Percentiles rank a stretch among this genome's conserved stretches.
These are phyloP conservation scores for Ascochyta pisi DNA, from an alignment of 2,329 filamentous ascomycete genomes.

Conservation along the genomic window DNA sequence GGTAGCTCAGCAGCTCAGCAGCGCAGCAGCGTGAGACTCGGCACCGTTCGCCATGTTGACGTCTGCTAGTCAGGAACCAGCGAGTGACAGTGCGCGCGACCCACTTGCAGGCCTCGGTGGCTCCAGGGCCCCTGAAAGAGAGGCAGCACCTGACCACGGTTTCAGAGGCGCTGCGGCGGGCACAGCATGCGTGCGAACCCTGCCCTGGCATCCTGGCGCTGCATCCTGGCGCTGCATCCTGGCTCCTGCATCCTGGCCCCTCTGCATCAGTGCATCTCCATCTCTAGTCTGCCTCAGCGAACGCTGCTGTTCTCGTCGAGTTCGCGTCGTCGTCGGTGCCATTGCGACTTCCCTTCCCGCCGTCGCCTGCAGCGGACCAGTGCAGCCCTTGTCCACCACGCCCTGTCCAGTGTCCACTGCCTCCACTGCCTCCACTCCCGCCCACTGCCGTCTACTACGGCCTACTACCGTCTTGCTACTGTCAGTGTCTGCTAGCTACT, in stretches of 20 bases:
- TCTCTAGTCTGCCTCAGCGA: constrained; percentile 1
- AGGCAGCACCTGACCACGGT: constrained; percentile 20
- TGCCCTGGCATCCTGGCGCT: constrained; percentile 11
- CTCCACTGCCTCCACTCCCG: not conserved
- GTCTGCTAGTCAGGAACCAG: constrained; percentile 19
- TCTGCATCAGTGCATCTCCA: constrained; percentile 7
- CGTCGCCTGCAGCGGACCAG: constrained; percentile 11
- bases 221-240: not conserved
- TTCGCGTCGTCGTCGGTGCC: constrained; percentile 1
- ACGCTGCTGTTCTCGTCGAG: constrained; percentile 6
- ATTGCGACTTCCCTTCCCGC: constrained; percentile 12
- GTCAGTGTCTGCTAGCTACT: no score
- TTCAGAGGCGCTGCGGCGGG: constrained; percentile 19
- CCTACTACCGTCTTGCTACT: no score
- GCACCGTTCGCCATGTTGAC: constrained; percentile 3
- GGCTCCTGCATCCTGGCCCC: constrained; percentile 1
- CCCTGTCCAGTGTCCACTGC: no score
- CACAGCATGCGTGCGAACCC: constrained; percentile 20
- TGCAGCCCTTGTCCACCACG: not conserved
- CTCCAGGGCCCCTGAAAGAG: constrained; percentile 1
- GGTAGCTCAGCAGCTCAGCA: no score
- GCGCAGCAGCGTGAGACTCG: not conserved
- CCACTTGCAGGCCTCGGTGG: constrained; percentile 3
- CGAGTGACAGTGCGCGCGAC: constrained; percentile 9
- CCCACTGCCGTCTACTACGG: not conserved